Evolutionary conservation across 2,329 filamentous ascomycete species (phyloP), one percentile per base, ranked within the genome.

Genomic region (Hymenoscyphus repandus): DNA sequence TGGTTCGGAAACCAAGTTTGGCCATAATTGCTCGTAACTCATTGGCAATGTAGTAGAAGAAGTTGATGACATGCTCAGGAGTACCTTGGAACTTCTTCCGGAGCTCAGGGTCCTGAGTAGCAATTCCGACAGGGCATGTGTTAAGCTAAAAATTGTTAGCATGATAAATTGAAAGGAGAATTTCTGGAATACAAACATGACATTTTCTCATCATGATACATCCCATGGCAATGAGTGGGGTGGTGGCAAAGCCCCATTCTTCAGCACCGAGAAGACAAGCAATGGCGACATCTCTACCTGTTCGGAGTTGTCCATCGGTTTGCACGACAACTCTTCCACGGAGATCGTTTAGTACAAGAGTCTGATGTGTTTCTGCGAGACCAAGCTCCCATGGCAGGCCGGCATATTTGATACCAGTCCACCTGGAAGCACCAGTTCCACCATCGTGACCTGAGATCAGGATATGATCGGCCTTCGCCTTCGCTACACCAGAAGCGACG

Each of bases 381-480:
- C 92, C 92, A 61, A 97, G 69, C 70, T 97, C 92, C 91, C 91
- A 97, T 22, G 92, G 92, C 33, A 96, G 82, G 79, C 92, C 92
- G 45, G 91, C 92, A 69, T 96, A 96, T 72, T 96, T 96, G 82
- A 96, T 96, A 76, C 92, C 92, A 65, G 92, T 97, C 92, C 92
- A 97, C 70, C 92, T 79, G 46, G 91, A 96, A 54, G 92, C 92
- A 77, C 92, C 92, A 54, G 92, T 97, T 69, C 92, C 92, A 76
- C 92, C 92, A 66, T 97, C 92, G 66, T 97, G 92, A 61, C 92
- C 92, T 57, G 92, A 96, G 64, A 97, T 96, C 64, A 97, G 73
- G 58, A 97, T 96, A 72, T 97, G 91, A 64, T 96, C 91, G 54
- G 91, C 90, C 77, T 96, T 96, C 47, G 92, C 92, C 75, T 97